phyloP scores from a whole-genome alignment of 805 yeast species.

The Maudiozyma turicensis region DNA sequence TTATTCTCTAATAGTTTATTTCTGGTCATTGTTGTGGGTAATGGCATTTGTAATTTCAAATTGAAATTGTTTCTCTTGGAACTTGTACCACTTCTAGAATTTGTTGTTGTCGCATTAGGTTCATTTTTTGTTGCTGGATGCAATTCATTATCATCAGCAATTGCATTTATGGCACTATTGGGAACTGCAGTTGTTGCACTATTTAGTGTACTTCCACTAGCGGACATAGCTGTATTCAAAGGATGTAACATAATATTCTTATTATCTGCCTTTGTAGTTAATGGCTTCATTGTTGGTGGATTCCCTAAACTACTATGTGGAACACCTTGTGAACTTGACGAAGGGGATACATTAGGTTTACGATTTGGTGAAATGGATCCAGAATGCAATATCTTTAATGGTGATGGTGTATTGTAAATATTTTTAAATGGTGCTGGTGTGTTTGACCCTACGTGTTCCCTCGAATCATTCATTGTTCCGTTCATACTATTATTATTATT shows the following conservation, averaged over 20 bases:
- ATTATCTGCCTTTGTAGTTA: conserved; percentile 11
- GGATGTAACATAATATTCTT: conserved; percentile 28
- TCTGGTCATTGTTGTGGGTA: conserved; percentile 42
- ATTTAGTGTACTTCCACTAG: conserved; percentile 1
- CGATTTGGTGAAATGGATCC: conserved; percentile 13
- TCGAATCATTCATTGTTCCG: conserved; percentile 6
- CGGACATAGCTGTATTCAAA: conserved; percentile 22
- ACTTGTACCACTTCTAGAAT: conserved; percentile 22
- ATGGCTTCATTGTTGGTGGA: conserved; percentile 35
- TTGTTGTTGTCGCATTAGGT: neutral
- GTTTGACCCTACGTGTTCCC: conserved; percentile 10
- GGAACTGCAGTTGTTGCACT: neutral
- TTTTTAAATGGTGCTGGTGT: conserved; percentile 1
- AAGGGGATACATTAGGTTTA: conserved; percentile 18
- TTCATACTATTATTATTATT: conserved; percentile 5
- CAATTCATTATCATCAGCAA: neutral
- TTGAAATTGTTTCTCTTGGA: conserved; percentile 42
- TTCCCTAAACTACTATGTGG: conserved; percentile 11
- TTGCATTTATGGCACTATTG: neutral
- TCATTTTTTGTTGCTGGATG: neutral
- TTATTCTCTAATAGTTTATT: conserved; percentile 19
- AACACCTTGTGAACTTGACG: neutral
- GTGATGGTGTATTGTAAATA: conserved; percentile 37
- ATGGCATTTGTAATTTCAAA: conserved; percentile 65
- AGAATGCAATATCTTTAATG: conserved; percentile 32